A percentile compares a stretch with the other conserved stretches of the same genome.
These are phyloP conservation scores for Pseudomicrostroma phylloplanum DNA, from an alignment of 1,284 basidiomycete genomes.

Conservation along the genomic window DNA sequence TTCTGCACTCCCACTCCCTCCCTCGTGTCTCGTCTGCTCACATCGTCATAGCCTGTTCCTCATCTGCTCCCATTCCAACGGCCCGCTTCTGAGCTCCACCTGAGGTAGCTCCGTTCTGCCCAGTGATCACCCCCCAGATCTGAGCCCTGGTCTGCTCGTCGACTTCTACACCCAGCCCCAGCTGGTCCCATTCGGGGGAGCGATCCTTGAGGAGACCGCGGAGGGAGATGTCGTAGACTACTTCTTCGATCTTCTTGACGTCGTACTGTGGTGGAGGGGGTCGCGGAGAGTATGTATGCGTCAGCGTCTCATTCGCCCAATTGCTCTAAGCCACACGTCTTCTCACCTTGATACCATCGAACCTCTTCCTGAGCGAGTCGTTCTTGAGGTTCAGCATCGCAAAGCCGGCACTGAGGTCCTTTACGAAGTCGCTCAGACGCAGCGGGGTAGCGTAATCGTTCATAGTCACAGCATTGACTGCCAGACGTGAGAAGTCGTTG, in stretches of 20 bases:
- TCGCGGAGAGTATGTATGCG: not conserved
- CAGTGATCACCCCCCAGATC: not conserved
- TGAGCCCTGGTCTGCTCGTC: not conserved
- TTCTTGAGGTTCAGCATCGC: slow-evolving; percentile 49
- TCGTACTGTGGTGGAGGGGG: slow-evolving; percentile 34
- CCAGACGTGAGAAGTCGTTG: slow-evolving; percentile 35
- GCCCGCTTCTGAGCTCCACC: no score
- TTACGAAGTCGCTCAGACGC: slow-evolving; percentile 36
- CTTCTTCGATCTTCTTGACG: slow-evolving; percentile 47
- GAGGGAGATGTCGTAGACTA: slow-evolving; percentile 46
- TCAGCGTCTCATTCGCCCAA: not conserved
- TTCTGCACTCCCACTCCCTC: no score
- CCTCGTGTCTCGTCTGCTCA: no score
- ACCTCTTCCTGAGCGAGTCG: slow-evolving; percentile 41
- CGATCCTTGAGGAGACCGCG: slow-evolving; percentile 22
- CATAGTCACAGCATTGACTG: slow-evolving; percentile 26
- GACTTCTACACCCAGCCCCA: not conserved
- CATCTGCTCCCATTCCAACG: no score
- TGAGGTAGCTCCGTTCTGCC: no score
- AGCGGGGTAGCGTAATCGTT: slow-evolving; percentile 39
- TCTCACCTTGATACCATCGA: slow-evolving; percentile 46
- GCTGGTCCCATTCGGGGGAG: not conserved
- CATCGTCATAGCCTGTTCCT: no score
- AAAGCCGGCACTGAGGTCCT: slow-evolving; percentile 44
- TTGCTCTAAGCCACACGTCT: no score